Evolutionary conservation across 2,329 filamentous ascomycete species (phyloP), one percentile per base, ranked within the genome.

Genomic region (Claviceps fusiformis): DNA sequence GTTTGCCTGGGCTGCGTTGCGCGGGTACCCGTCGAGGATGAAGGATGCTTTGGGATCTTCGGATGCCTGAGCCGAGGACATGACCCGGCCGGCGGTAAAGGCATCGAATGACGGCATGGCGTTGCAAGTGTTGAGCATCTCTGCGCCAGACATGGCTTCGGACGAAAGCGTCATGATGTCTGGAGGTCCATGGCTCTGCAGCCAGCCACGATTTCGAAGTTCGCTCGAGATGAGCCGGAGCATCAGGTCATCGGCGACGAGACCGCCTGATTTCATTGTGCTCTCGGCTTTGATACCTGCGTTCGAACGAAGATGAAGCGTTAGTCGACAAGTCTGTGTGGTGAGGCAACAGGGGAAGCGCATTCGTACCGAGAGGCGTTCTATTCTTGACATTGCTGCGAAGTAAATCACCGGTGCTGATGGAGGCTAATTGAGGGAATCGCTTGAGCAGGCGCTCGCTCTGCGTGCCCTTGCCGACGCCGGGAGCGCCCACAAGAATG

Each of bases 391-490:
- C 92, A 85, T 97, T 95, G 67, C 89, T 83, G 59, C 93, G 85
- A 56, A 98, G 75, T 17, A 98, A 75, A 70, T 98, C 92, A 58
- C 93, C 93, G 4, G 93, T 95, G 71, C 89, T 95, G 70, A 98
- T 92, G 19, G 90, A 85, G 54, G 89, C 86, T 50, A 98, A 77
- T 66, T 96, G 87, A 3, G 91, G 89, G 67, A 93, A 98, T 61
- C 87, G 83, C 62, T 84, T 76, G 62, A 97, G 83, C 59, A 98
- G 77, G 58, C 93, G 83, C 70, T 95, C 88, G 53, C 89, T 89
- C 74, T 98, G 93, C 3, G 93, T 98, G 59, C 92, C 93, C 71
- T 98, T 98, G 59, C 93, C 93, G 56, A 95, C 93, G 56, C 91
- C 91, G n/a, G 93, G 93, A 53, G 92, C 91, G 63, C 93, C 93